A percentile compares a stretch with the other conserved stretches of the same genome.
phyloP scores from a whole-genome alignment of 345 rosid genomes.

The Pistacia vera region DNA sequence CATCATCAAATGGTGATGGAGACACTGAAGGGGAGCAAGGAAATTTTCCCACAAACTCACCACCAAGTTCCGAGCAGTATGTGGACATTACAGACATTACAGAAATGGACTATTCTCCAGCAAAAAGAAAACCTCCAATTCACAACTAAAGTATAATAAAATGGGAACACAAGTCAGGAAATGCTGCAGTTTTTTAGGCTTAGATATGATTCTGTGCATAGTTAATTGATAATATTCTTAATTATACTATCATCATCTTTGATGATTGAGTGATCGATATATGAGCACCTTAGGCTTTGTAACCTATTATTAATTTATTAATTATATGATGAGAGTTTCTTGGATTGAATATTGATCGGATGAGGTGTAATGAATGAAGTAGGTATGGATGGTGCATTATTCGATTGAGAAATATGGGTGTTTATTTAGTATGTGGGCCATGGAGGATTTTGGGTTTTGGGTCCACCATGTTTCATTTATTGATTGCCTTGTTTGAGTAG shows the following conservation, averaged over 20 bases:
- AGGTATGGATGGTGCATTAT: slow-evolving; percentile 1
- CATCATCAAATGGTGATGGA: background rate
- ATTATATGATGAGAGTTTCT: background rate
- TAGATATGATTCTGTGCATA: slow-evolving; percentile 20
- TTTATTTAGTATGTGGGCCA: background rate
- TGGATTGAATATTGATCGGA: too few species aligned
- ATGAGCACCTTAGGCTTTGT: background rate
- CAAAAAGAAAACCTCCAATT: slow-evolving; percentile 57
- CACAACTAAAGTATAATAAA: slow-evolving; percentile 35
- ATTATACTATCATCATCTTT: background rate
- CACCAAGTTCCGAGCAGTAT: slow-evolving; percentile 19
- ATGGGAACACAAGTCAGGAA: slow-evolving; percentile 8
- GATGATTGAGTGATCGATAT: background rate
- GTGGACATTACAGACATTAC: slow-evolving; percentile 37
- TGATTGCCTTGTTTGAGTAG: background rate
- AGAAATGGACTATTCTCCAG: slow-evolving; percentile 60
- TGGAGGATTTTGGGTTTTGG: background rate
- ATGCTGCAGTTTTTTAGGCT: slow-evolving; percentile 46
- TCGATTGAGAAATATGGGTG: background rate
- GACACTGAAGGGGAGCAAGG: slow-evolving; percentile 13
- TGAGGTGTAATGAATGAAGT: slow-evolving; percentile 1
- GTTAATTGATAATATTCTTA: too few species aligned
- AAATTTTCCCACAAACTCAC: slow-evolving; percentile 17
- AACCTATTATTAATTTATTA: background rate
- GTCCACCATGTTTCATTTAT: slow-evolving; percentile 6